Evolutionary conservation across 305 asterid genomes (phyloP), one percentile per base, ranked within the genome.

Genomic region (Ajuga reptans): DNA sequence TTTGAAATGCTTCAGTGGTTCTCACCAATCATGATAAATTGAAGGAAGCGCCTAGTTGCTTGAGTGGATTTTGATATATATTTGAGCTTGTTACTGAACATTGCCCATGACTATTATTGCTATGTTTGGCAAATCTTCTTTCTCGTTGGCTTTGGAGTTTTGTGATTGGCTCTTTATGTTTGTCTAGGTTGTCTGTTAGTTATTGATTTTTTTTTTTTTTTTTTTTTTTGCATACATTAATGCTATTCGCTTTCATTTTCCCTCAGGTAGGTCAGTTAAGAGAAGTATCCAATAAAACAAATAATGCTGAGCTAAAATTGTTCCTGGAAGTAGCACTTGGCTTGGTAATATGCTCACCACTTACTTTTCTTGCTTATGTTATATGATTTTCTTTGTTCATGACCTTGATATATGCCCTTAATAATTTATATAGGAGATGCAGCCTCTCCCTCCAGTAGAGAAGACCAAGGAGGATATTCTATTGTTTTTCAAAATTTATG

Each of bases 201-300:
- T 18, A 21, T 57, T 50, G 31, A 43, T 47, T 51, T 12, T 14
- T 8, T 8, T 39, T 21, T 21, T 5, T 41, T 41, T 1, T 9
- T n/a, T 11, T 11, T 18, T 4, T 69, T 51, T 57, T 56, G 55
- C 68, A 36, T 64, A n/a, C 36, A 31, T 43, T 73, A 58, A 51
- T 66, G 68, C 0, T 42, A 27, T 57, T 62, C 67, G 73, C 49
- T 41, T 65, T 3, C 47, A 9, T 24, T 53, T 31, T 59, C 46
- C 17, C 71, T 45, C 81, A 89, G 96, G 96, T 89, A 73, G 94
- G 96, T 43, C 92, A 85, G 72, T 78, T 89, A 77, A 85, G 88
- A 81, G 96, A 89, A 71, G 87, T 85, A 63, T 89, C 89, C 49
- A 85, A 83, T 75, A 89, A 86, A 73, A 81, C 88, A 75, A 82